Percentiles rank a stretch among this genome's conserved stretches.
Evolutionary conservation across 2,329 filamentous ascomycete species (phyloP).

Genomic region (Botryosphaeria agaves): DNA sequence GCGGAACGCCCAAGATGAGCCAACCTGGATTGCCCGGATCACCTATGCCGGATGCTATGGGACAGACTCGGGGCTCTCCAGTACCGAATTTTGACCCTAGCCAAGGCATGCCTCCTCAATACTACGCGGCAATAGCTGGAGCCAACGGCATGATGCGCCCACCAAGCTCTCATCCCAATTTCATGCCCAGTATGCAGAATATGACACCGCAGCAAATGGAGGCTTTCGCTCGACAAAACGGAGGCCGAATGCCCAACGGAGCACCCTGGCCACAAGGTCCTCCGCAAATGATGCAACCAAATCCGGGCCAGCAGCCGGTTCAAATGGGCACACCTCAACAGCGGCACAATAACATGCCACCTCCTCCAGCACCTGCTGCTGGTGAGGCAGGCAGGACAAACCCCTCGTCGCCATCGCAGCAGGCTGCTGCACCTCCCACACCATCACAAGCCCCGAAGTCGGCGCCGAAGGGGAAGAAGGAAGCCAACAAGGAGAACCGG

Average conservation of each 20-base stretch:
- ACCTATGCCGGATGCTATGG: constrained; percentile 53
- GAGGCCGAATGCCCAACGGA: constrained; percentile 19
- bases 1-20: constrained; percentile 57
- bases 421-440: constrained; percentile 48
- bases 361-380: constrained; percentile 27
- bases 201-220: constrained; percentile 38
- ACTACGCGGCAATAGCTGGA: constrained; percentile 11
- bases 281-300: constrained; percentile 17
- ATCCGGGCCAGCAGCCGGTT: constrained; percentile 30
- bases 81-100: constrained; percentile 37
- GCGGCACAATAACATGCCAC: constrained; percentile 39
- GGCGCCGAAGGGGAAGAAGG: constrained; percentile 58
- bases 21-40: constrained; percentile 48
- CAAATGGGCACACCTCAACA: constrained; percentile 56
- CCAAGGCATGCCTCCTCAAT: constrained; percentile 22
- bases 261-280: constrained; percentile 13
- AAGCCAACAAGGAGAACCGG: constrained; percentile 44
- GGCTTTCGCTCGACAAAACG: constrained; percentile 16
- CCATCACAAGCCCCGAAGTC: constrained; percentile 57
- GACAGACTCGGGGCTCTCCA: constrained; percentile 43
- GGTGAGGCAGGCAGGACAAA: constrained; percentile 23
- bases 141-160: constrained; percentile 39
- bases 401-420: constrained; percentile 28
- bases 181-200: constrained; percentile 28
- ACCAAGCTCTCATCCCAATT: constrained; percentile 49